Conservation (phyloP, 306 rosid genomes). For the Chamaecrista fasciculata region DNA sequence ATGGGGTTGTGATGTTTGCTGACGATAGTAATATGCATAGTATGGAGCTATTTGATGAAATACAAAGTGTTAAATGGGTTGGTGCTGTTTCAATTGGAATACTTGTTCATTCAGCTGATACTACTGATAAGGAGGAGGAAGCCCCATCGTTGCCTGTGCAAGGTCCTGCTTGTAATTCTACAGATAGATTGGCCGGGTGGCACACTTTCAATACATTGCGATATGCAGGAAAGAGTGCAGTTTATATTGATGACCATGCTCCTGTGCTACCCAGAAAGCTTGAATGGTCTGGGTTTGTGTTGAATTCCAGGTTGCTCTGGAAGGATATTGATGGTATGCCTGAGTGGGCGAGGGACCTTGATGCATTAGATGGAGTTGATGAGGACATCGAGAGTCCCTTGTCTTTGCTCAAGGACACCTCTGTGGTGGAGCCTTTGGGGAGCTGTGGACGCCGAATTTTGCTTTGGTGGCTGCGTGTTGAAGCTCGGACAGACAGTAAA, state of each 20-base stretch:
- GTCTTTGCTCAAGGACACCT: constrained; percentile 71
- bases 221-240: constrained; percentile 63
- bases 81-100: constrained; percentile 96
- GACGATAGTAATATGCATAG: constrained; percentile 99
- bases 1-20: constrained; percentile 87
- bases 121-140: constrained; percentile 50
- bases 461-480: constrained; percentile 70
- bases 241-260: constrained; percentile 73
- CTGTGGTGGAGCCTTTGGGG: constrained; percentile 77
- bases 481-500: constrained; percentile 43
- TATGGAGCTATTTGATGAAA: constrained; percentile 89
- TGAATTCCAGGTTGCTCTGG: constrained; percentile 88
- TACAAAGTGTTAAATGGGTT: constrained; percentile 81
- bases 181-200: constrained; percentile 86
- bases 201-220: constrained; percentile 81
- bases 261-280: constrained; percentile 83
- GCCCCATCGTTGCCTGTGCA: constrained; percentile 61
- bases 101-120: constrained; percentile 55
- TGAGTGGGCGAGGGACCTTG: constrained; percentile 79
- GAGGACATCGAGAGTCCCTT: constrained; percentile 72
- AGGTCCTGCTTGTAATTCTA: constrained; percentile 96
- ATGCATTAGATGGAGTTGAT: constrained; percentile 50
- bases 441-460: constrained; percentile 69
- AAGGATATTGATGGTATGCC: constrained; percentile 74
- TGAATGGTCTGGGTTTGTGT: constrained; percentile 96